Evolutionary conservation across 257 asterid genomes (phyloP).

Genomic region (Salvia miltiorrhiza): DNA sequence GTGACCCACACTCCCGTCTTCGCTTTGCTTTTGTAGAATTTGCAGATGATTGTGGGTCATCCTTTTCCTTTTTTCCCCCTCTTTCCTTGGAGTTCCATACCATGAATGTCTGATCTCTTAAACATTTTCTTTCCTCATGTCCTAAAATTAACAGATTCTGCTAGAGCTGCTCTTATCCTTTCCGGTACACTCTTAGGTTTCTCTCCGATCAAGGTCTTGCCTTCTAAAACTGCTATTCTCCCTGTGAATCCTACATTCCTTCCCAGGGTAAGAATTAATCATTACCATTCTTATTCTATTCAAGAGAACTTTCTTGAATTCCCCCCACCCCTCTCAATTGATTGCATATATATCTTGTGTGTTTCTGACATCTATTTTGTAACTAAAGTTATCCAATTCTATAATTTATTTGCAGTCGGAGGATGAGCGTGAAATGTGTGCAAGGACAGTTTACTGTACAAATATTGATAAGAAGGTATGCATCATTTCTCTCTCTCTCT

Average conservation of each 20-base stretch:
- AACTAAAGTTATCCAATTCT: background rate
- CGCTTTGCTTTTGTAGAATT: conserved; percentile 99
- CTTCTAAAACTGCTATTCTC: conserved; percentile 94
- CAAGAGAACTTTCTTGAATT: background rate
- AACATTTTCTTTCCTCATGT: conserved; percentile 6
- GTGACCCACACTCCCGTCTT: conserved; percentile 96
- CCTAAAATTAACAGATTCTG: conserved; percentile 56
- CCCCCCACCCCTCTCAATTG: background rate
- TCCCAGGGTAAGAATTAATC: conserved; percentile 62
- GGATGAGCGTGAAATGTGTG: conserved; percentile 98
- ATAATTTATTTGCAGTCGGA: conserved; percentile 51
- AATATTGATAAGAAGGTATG: conserved; percentile 86
- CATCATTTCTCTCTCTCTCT: background rate
- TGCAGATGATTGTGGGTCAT: conserved; percentile 75
- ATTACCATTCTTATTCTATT: background rate
- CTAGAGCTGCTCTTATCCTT: conserved; percentile 66
- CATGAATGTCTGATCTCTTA: conserved; percentile 2
- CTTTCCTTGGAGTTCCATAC: background rate
- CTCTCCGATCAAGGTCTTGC: conserved; percentile 81
- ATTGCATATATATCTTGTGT: background rate
- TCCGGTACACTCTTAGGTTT: conserved; percentile 72
- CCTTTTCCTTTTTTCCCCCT: background rate
- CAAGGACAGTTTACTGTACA: conserved; percentile 95
- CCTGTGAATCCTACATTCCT: conserved; percentile 96
- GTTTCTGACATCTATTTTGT: background rate